Evolutionary conservation across 1,284 basidiomycete species (phyloP), one percentile per base, ranked within the genome.

Genomic region (Hypsizygus ulmarius): DNA sequence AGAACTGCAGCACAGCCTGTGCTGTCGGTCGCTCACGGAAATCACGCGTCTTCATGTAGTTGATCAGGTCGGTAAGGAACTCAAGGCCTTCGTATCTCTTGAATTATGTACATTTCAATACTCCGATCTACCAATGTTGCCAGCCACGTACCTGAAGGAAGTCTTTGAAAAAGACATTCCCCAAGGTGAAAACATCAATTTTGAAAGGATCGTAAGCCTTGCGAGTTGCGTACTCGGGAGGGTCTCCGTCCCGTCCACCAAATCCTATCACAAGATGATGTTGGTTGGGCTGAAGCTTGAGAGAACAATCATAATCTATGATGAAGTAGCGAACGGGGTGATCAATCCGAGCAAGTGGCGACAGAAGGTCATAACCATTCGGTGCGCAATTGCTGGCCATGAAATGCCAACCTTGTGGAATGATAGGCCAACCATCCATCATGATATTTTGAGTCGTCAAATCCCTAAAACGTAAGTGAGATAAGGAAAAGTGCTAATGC

Each of bases 321-420:
- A 66, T 60, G 39, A 60, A 62, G 46, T 68, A 68, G 14, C 60
- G 62, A 6, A 66, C 62, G 8, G 60, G 54, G 25, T 58, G 51
- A 36, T 56, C 53, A 30, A 58, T 64, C 33, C 59, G 57, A 29
- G 57, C 57, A 10, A 58, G 47, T 7, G 58, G 59, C 18, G 41
- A 44, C 27, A 63, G 52, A 25, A 45, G 47, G 15, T 55, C 57
- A 44, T 56, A 48, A 9, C 61, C 60, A 39, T 61, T 59, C 3
- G 57, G 58, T 40, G 58, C 54, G 44, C 50, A 59, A 30, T 58
- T 53, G 36, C 57, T 53, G 1, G 56, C 49, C 16, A 63, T 58
- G 36, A 64, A 64, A 52, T 67, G 65, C 62, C 62, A 65, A 5
- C 61, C 62, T 1, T 59, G 56, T 2, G 63, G 64, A 16, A 64